phyloP scores from a whole-genome alignment of 805 yeast genomes.

The Candida cerambycidarum region DNA sequence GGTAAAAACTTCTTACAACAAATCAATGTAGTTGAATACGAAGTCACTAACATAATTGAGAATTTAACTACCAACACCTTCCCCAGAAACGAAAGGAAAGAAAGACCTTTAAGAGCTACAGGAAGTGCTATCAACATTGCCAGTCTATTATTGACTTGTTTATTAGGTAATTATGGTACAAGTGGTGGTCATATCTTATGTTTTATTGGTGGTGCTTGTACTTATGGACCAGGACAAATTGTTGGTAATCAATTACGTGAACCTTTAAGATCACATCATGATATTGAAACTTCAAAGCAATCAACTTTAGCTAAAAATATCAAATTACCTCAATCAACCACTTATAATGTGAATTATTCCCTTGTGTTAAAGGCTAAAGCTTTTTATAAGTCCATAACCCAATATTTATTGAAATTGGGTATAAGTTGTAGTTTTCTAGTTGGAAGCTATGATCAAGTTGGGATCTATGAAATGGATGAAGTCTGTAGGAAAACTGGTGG shows the following conservation, averaged over 20 bases:
- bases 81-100: constrained; percentile 39
- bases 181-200: constrained; percentile 70
- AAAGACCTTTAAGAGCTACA: constrained; percentile 86
- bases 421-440: constrained; percentile 90
- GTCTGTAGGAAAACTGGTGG: constrained; percentile 89
- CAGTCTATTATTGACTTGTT: constrained; percentile 72
- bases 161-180: constrained; percentile 84
- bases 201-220: constrained; percentile 94
- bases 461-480: constrained; percentile 89
- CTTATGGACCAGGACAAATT: constrained; percentile 91
- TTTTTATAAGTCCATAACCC: constrained; percentile 72
- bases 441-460: constrained; percentile 95
- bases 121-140: constrained; percentile 93
- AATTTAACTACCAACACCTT: constrained; percentile 74
- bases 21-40: constrained; percentile 76
- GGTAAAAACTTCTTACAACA: constrained; percentile 60
- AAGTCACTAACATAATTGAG: constrained; percentile 76
- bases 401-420: constrained; percentile 65
- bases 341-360: constrained; percentile 15
- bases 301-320: constrained; percentile 84
- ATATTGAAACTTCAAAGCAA: constrained; percentile 86
- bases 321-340: constrained; percentile 34
- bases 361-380: constrained; percentile 16
- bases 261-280: constrained; percentile 96
- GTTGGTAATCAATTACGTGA: constrained; percentile 91